phyloP scores from a whole-genome alignment of 139 green algal genomes.

The Coccomyxa sp. region DNA sequence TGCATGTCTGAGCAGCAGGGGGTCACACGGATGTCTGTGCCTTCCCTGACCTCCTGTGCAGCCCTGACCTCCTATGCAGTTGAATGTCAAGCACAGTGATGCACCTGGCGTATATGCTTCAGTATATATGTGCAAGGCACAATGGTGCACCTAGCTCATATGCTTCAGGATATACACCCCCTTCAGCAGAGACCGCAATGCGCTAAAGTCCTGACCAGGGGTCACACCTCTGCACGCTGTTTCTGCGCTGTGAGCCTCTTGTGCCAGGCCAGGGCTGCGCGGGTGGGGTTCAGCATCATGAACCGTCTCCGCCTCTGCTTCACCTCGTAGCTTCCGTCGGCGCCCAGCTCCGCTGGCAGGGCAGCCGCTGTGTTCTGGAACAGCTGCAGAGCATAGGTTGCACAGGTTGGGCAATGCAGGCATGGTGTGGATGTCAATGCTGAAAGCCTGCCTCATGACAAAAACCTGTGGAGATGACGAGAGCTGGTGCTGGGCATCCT shows the following conservation, averaged over 20 bases:
- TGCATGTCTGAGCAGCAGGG: too few relatives aligned
- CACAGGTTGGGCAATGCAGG: background rate
- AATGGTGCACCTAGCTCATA: background rate
- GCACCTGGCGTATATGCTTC: background rate
- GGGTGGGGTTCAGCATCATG: background rate
- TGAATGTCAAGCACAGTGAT: too few relatives aligned
- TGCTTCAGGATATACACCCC: background rate
- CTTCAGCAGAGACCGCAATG: background rate
- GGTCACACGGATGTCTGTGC: too few relatives aligned
- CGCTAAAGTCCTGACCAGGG: background rate
- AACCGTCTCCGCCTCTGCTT: background rate
- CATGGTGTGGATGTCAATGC: background rate
- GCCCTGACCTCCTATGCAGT: too few relatives aligned
- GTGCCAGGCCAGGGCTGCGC: constrained; percentile 12
- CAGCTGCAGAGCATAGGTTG: constrained; percentile 43
- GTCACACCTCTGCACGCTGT: constrained; percentile 7
- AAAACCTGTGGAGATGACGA: background rate
- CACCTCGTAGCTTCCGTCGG: constrained; percentile 26
- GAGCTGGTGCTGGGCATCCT: background rate
- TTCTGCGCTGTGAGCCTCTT: constrained; percentile 19
- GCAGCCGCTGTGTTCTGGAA: constrained; percentile 83
- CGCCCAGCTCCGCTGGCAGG: constrained; percentile 71
- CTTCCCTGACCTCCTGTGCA: too few relatives aligned
- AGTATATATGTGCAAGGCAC: background rate
- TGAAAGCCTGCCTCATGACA: background rate